Conservation (phyloP, 2,329 filamentous ascomycete genomes). For the Colletotrichum orbiculare region DNA sequence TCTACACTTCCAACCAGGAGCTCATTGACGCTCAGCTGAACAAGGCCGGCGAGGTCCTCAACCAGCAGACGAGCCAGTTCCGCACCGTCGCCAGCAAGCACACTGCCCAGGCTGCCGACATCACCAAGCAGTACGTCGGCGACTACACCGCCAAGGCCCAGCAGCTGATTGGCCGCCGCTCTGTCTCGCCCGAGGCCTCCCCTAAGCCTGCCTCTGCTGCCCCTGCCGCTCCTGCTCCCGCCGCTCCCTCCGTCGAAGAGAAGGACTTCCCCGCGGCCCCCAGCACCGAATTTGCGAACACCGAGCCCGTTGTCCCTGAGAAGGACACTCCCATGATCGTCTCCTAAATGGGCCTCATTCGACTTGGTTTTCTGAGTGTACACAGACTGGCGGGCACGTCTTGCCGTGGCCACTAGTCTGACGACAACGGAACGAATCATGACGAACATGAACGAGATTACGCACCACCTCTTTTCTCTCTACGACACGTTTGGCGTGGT, state of each 20-base stretch:
- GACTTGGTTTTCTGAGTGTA: slow-evolving; percentile 34
- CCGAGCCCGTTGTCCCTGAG: slow-evolving; percentile 42
- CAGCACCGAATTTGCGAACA: slow-evolving; percentile 30
- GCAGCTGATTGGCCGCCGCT: slow-evolving; percentile 66
- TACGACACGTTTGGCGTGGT: slow-evolving; percentile 29
- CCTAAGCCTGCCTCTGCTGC: slow-evolving; percentile 48
- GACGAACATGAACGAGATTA: slow-evolving; percentile 33
- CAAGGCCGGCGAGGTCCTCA: slow-evolving; percentile 67
- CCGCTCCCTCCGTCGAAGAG: slow-evolving; percentile 38
- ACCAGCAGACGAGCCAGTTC: slow-evolving; percentile 72
- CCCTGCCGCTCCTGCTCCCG: slow-evolving; percentile 36
- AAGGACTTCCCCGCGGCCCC: slow-evolving; percentile 40
- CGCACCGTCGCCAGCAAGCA: slow-evolving; percentile 72
- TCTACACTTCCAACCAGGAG: slow-evolving; percentile 77
- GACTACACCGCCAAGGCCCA: slow-evolving; percentile 77
- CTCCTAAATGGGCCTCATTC: slow-evolving; percentile 34
- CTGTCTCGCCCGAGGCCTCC: slow-evolving; percentile 54
- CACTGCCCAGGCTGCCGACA: slow-evolving; percentile 69
- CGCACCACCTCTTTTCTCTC: slow-evolving; percentile 22
- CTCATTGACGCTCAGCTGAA: slow-evolving; percentile 73
- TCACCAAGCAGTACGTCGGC: slow-evolving; percentile 75
- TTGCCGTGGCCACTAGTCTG: slow-evolving; percentile 26
- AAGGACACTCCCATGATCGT: slow-evolving; percentile 41
- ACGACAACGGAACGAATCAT: slow-evolving; percentile 37
- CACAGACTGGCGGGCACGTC: slow-evolving; percentile 22